Evolutionary conservation across 441 rosid genomes (phyloP).

Genomic region (Omphalea diandra): DNA sequence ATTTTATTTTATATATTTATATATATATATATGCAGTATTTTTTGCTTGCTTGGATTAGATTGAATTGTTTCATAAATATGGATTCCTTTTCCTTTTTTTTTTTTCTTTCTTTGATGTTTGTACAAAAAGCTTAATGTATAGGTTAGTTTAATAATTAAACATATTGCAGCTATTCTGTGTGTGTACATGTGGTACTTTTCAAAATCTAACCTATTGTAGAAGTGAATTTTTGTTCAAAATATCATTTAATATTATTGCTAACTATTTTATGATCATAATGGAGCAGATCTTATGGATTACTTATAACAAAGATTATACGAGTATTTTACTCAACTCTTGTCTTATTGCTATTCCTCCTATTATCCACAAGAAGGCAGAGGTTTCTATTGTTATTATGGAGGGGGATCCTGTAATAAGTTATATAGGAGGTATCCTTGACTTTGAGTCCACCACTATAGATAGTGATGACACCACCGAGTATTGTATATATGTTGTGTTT

Average conservation of each 20-base stretch:
- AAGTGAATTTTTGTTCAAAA: not conserved
- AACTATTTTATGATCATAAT: conserved; percentile 24
- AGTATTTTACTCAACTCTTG: conserved; percentile 26
- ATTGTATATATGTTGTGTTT: not conserved
- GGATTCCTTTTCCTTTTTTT: conserved; percentile 10
- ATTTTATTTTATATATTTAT: conserved; percentile 3
- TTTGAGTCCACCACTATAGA: conserved; percentile 86
- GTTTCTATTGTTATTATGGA: conserved; percentile 82
- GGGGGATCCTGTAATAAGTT: conserved; percentile 90
- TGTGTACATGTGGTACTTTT: not conserved
- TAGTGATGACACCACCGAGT: conserved; percentile 77
- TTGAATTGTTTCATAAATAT: not conserved
- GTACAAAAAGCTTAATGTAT: not conserved
- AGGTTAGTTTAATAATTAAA: conserved; percentile 4
- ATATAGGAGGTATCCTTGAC: conserved; percentile 81
- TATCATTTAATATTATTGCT: not conserved
- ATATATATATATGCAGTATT: not conserved
- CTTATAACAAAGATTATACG: conserved; percentile 42
- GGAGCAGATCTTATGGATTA: conserved; percentile 46
- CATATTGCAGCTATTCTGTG: not conserved
- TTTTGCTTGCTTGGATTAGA: conserved; percentile 4
- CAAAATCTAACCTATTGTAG: not conserved
- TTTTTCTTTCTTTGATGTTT: conserved; percentile 6
- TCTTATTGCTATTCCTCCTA: conserved; percentile 36
- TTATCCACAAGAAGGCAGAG: conserved; percentile 55